phyloP scores from a whole-genome alignment of 2,329 filamentous ascomycete species.

The Acrocalymma vagum region DNA sequence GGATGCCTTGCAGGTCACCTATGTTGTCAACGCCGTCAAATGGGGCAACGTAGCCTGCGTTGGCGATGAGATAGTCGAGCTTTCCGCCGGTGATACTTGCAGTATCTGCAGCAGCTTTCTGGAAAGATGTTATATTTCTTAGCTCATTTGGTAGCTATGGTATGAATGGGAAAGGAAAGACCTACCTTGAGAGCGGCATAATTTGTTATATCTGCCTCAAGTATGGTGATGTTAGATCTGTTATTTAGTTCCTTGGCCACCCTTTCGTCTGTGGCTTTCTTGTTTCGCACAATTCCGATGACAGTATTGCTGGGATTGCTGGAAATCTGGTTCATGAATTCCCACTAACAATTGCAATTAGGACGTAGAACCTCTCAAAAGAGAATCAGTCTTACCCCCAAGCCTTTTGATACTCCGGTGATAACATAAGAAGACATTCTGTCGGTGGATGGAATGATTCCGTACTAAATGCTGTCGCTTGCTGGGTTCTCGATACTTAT shows the following conservation, averaged over 20 bases:
- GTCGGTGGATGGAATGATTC: too few relatives aligned
- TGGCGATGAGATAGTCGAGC: slow-evolving; percentile 64
- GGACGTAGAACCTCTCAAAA: neutral
- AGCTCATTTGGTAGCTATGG: too few relatives aligned
- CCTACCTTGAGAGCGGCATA: slow-evolving; percentile 28
- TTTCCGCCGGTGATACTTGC: slow-evolving; percentile 26
- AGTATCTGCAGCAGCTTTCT: slow-evolving; percentile 26
- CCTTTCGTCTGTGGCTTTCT: slow-evolving; percentile 53
- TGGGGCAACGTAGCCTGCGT: slow-evolving; percentile 51
- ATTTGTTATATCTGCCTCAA: slow-evolving; percentile 31
- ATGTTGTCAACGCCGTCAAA: slow-evolving; percentile 43
- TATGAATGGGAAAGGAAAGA: too few relatives aligned
- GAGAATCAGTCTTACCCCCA: slow-evolving; percentile 32
- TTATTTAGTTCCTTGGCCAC: slow-evolving; percentile 50
- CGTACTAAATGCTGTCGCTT: too few relatives aligned
- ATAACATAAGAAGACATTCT: slow-evolving; percentile 37
- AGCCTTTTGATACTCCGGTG: slow-evolving; percentile 34
- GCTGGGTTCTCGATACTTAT: too few relatives aligned
- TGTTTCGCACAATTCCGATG: slow-evolving; percentile 45
- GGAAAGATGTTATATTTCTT: neutral
- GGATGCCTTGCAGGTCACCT: slow-evolving; percentile 51
- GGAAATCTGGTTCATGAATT: slow-evolving; percentile 59
- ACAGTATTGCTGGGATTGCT: slow-evolving; percentile 42
- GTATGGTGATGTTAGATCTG: slow-evolving; percentile 28
- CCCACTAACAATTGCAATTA: slow-evolving; percentile 50